Evolutionary conservation across 805 yeast species (phyloP), one percentile per base, ranked within the genome.

Genomic region (Tetrapisispora pingtungensis): DNA sequence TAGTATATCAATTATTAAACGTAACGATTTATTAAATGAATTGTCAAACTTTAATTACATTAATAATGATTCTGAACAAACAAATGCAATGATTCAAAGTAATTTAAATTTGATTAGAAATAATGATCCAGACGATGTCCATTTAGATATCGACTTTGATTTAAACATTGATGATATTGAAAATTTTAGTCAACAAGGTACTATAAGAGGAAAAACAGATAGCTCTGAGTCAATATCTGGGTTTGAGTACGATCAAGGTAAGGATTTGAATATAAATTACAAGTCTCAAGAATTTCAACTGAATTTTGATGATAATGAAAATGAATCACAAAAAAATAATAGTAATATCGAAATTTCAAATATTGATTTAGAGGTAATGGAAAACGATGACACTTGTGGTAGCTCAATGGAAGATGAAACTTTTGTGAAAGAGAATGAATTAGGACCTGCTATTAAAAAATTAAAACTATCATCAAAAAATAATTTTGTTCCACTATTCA

Each of bases 151-250:
- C 3, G 62, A 58, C 36, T 55, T 61, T 28, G 49, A 58, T 42
- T 43, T 61, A 15, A 61, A 56, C 22, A 46, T 58, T 34, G 62
- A 57, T 33, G 64, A 60, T 19, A 61, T 55, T 33, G 65, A 62
- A 20, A 45, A 55, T 17, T 45, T 54, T 22, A 55, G 59, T 39
- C 61, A 52, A 24, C 57, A 53, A 7, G 62, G 61, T 7, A 52
- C 60, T 2, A 42, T 49, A 1, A 40, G 37, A 39, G 28, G 27
- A 8, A 39, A 39, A 39, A 10, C 15, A 6, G 33, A 27, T 17
- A 37, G 18, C 14, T n/a, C 33, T 7, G 33, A 27, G 3, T 41
- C 38, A 27, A 33, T 17, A 35, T 35, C 40, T 13, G 28, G 19
- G 28, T 41, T 50, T 14, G 46, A 40, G 18, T 41, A 48, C 5